Evolutionary conservation across 2,329 filamentous ascomycete species (phyloP), one percentile per base, ranked within the genome.

Genomic region (Akanthomyces muscarius): DNA sequence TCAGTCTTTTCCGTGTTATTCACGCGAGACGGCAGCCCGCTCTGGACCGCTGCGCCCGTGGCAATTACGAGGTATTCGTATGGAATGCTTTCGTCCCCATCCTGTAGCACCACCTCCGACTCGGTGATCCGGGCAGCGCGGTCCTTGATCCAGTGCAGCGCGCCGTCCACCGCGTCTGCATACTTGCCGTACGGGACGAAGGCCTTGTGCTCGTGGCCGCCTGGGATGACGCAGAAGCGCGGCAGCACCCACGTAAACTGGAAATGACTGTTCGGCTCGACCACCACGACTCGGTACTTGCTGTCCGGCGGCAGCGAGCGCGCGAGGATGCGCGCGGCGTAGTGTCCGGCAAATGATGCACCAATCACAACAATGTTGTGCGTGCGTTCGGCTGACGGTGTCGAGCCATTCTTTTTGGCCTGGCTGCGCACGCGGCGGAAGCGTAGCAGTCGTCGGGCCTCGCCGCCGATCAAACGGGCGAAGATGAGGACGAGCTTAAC

Each of bases 161-260:
- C 68, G 0, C 75, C 77, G 21, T 71, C 65, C 0, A 76, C 73
- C 0, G 65, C 66, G 1, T 69, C 70, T 3, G 83, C 67, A 47
- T 78, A 75, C 4, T 73, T 73, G 0, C 77, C 78, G 64, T 86
- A 88, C 0, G 86, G 85, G 50, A 88, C 83, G 65, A 88, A 87
- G 0, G 83, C 83, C 67, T 83, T 83, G 62, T 83, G 71, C 65
- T 87, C 85, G 53, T 86, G 81, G 59, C 59, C 71, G 23, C 71
- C 71, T n/a, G 76, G 71, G 5, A 83, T 74, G 16, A 87, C 84
- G 47, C 79, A 82, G 69, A 83, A 86, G 4, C 86, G 78, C 0
- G 86, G 86, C 44, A 88, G 78, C 14, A 81, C 79, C 78, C 84
- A 88, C 0, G 83, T 82, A 67, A 83, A 86, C 66, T 87, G 81